These are phyloP conservation scores for Entomortierella beljakovae DNA, from an alignment of 192 early-diverging fungal genomes.

Conservation along the genomic window DNA sequence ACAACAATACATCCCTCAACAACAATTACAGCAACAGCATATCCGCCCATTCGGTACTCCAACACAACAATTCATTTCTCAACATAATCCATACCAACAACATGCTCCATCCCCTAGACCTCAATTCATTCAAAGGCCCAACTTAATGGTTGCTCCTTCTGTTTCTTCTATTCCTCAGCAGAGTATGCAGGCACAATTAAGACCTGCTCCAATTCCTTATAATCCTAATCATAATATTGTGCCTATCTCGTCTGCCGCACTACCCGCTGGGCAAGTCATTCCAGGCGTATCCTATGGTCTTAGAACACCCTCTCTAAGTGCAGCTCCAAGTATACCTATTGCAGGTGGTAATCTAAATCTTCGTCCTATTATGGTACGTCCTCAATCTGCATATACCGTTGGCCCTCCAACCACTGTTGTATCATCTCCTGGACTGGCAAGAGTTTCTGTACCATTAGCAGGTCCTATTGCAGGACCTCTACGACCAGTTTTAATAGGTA, in stretches of 20 bases:
- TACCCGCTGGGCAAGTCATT: not conserved
- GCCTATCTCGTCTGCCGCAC: not conserved
- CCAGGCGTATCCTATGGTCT: constrained; percentile 16
- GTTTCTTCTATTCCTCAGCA: constrained; percentile 29
- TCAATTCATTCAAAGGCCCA: constrained; percentile 33
- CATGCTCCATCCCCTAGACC: not conserved
- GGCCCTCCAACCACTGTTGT: constrained; percentile 39
- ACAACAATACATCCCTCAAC: constrained; percentile 22
- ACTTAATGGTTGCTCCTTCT: constrained; percentile 24
- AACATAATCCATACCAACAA: constrained; percentile 29
- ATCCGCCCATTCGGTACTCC: constrained; percentile 33
- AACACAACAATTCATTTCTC: constrained; percentile 26
- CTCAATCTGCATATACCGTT: constrained; percentile 21
- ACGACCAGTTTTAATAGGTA: constrained; percentile 50
- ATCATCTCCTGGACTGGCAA: constrained; percentile 29
- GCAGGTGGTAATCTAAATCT: constrained; percentile 3
- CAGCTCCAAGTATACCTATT: constrained; percentile 28
- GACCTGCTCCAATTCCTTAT: constrained; percentile 16
- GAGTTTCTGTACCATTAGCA: constrained; percentile 24
- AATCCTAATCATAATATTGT: constrained; percentile 22
- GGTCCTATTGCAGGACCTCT: not conserved
- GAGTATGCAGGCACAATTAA: constrained; percentile 15
- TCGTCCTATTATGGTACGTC: constrained; percentile 31
- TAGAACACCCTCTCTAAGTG: constrained; percentile 36
- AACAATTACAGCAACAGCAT: constrained; percentile 13